Evolutionary conservation across 2,329 filamentous ascomycete genomes (phyloP), one percentile per base, ranked within the genome.

Genomic region (Phialocephala subalpina): DNA sequence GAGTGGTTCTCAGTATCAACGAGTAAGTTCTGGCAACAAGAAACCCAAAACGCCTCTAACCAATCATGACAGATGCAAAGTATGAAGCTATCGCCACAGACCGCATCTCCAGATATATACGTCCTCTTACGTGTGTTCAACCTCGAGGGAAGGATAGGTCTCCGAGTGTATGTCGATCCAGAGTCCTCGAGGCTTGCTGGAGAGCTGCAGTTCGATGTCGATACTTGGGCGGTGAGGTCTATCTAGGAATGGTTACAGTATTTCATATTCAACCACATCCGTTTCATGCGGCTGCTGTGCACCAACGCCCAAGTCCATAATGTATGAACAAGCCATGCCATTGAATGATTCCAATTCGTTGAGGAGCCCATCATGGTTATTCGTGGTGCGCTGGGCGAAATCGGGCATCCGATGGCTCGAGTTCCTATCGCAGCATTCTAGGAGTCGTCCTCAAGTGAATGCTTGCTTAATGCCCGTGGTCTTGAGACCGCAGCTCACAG

Each of bases 141-240:
- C 27, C 42, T 66, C 6, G 35, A 62, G 29, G 64, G 64, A n/a
- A 33, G 42, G 36, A 59, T 66, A 22, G 60, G 64, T 16, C 33
- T 66, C 3, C 16, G 38, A 55, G 33, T 66, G 22, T 66, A 59
- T 56, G 60, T 66, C 3, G 64, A 63, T 63, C 60, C 60, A 2
- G 22, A 55, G 35, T 33, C 60, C 55, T 38, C 45, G 14, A 14
- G 60, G 36, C 52, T 27, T 9, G 36, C 33, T n/a, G 49, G 64
- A 47, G 29, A 63, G 33, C 18, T 66, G 38, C 35, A 63, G 20
- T 66, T 63, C 29, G 63, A 59, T 27, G 64, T 60, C 27, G 55
- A 66, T 36, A 66, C 53, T 63, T 66, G 60, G 64, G 60, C 60
- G 3, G 60, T 66, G 12, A 62, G 22, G n/a, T 11, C n/a, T 25